Evolutionary conservation across 805 yeast genomes (phyloP), one percentile per base, ranked within the genome.

Genomic region (Ogataea angusta): DNA sequence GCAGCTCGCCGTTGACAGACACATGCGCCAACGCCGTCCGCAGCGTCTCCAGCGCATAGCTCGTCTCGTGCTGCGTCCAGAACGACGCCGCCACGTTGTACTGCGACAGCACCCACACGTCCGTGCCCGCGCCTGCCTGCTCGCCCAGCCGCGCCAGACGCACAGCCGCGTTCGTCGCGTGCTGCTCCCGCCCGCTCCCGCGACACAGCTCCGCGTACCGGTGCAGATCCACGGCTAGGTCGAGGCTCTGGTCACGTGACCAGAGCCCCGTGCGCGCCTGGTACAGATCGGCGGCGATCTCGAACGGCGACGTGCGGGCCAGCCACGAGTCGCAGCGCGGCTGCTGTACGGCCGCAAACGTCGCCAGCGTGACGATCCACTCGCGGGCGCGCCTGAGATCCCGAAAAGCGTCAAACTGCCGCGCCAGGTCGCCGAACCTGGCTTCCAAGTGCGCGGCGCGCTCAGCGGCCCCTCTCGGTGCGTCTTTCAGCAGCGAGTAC

Each of bases 11-110:
- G 7, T 1, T 22, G 31, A 15, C 29, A 40, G n/a, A 45, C 53
- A 8, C 28, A 23, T 17, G 38, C 36, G 14, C 21, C 31, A 48
- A 46, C 12, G 72, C 51, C 13, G 60, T 53, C 41, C 70, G 64
- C 42, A 85, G 54, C 51, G 82, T 73, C 3, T 63, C 66, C 7
- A 86, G 76, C 0, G 95, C 79, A 12, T 74, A 66, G 9, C 66
- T 62, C 0, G 73, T 54, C 33, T 59, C 69, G 33, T 81, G 78
- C 40, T 76, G 76, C 0, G 63, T 60, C 95, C 95, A 86, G 19
- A 84, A 64, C 0, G 84, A 72, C 5, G 66, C 60, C 0, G 95
- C 87, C 0, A 77, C 57, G 31, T 78, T 78, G 47, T 68, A 69
- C 34, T 63, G 63, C 0, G 75, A 33, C n/a, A 28, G n/a, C 25